Evolutionary conservation across 352 stramenopile genomes (phyloP).

Genomic region (Phytophthora multivora): DNA sequence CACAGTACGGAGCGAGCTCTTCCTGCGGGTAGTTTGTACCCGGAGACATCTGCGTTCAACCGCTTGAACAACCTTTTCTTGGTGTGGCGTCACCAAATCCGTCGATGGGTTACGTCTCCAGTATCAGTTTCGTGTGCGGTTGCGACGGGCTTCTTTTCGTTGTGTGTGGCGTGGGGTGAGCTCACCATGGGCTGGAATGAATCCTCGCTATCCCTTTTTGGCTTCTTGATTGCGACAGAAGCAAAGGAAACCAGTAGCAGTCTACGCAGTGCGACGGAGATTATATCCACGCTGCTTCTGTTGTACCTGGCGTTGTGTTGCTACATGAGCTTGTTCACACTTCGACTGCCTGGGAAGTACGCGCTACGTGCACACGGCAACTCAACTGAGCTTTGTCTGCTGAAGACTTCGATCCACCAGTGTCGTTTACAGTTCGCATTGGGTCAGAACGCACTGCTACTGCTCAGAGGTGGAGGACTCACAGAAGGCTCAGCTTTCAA

Average conservation of each 20-base stretch:
- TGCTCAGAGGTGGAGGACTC: conserved; percentile 48
- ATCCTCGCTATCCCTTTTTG: conserved; percentile 39
- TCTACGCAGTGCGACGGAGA: conserved; percentile 37
- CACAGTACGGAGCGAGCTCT: conserved; percentile 24
- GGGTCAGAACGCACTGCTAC: conserved; percentile 67
- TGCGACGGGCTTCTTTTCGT: conserved; percentile 38
- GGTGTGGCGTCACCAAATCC: conserved; percentile 15
- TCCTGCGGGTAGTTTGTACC: conserved; percentile 45
- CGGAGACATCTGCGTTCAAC: conserved; percentile 37
- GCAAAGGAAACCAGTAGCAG: conserved; percentile 21
- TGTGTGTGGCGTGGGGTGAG: conserved; percentile 71
- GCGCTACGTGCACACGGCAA: conserved; percentile 56
- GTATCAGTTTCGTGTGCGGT: conserved; percentile 36
- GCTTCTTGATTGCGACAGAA: conserved; percentile 25
- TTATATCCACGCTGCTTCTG: conserved; percentile 50
- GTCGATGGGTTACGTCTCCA: conserved; percentile 32
- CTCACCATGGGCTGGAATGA: conserved; percentile 59
- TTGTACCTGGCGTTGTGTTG: conserved; percentile 65
- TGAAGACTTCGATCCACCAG: conserved; percentile 67
- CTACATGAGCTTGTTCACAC: conserved; percentile 64
- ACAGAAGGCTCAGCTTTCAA: conserved; percentile 61
- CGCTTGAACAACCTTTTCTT: conserved; percentile 37
- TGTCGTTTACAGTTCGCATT: conserved; percentile 75
- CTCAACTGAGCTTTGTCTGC: conserved; percentile 60
- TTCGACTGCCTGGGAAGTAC: conserved; percentile 58